Base-by-base conservation (phyloP, 768 basidiomycete genomes). In the Tricholomella constricta region DNA sequence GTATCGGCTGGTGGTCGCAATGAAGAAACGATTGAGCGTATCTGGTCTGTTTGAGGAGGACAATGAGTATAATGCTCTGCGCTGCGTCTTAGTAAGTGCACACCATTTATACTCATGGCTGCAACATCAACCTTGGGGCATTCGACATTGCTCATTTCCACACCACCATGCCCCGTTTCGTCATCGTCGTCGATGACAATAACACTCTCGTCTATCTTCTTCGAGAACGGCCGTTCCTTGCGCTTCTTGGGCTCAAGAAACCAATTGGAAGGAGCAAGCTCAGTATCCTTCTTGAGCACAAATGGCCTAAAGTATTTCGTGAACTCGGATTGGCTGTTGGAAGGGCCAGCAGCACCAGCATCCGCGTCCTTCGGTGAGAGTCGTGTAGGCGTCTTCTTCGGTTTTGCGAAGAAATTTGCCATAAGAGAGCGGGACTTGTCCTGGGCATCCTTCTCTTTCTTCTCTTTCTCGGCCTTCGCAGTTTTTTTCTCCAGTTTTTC, bases 301-400 rank as follows among this genome's bases (percentile, higher is more conserved):
- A 93, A 96, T 1, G 91, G 86, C 60, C 82, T 86, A 75, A 97
- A 97, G 1, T 77, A 75, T 60, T 73, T 81, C 48, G 86, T 79
- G 60, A 91, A 96, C 41, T 94, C 88, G 14, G 81, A 80, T 25
- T 76, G 73, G 2, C 67, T 57, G 26, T 62, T 65, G 6, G 75
- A 76, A 41, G 82, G 65, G 38, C 69, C 72, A 15, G 70, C 69
- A 47, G 67, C 66, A 8, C 70, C 63, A 31, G 63, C 61, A 1
- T 65, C 60, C 12, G 62, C 61, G 40, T 68, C 67, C 19, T 57
- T 55, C 35, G 56, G 62, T 36, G 61, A 62, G 41, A 52, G 55
- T 48, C 57, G 49, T 31, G 55, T 36, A n/a, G 63, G 56, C 12
- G 69, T 38, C n/a, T 67, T 49, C 59, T 81, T 83, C 8, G 81